Evolutionary conservation across 2,329 filamentous ascomycete genomes (phyloP), one percentile per base, ranked within the genome.

Genomic region (Exophiala xenobiotica): DNA sequence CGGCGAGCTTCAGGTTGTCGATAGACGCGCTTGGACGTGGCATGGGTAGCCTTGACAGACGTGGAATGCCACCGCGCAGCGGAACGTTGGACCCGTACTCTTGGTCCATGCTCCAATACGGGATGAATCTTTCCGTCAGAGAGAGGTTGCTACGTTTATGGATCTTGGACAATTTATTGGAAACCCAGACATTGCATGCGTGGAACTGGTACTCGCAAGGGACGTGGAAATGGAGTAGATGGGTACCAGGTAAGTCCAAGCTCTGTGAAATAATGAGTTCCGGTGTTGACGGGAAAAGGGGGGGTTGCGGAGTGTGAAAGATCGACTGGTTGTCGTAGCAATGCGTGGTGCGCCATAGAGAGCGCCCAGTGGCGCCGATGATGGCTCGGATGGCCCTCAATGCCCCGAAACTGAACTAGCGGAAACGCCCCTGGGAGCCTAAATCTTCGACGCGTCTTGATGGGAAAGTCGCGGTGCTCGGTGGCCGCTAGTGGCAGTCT

Each of bases 41-140:
- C 51, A 56, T 53, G 42, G 60, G 60, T 9, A 62, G 58, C 40
- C 56, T 50, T 18, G 60, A 62, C 41, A 62, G 46, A 5, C 53
- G 60, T 48, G 57, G 51, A 52, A 61, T 45, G 40, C 33, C 40
- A 31, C 54, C 56, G 45, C 50, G 51, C 14, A 47, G 22, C 23
- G 53, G 47, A 42, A 51, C 29, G 27, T 50, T 48, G 29, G 53
- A 46, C 24, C 44, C 49, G 26, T 54, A 52, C n/a, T 54, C 46
- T 27, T 48, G 57, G 51, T 59, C 57, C 57, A 59, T 59, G 49
- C 49, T 57, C 44, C 19, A 37, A 27, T 44, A 38, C 31, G 41
- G 19, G 38, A 23, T 3, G 20, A 20, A n/a, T 8, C 19, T 20
- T 4, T 23, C 38, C 38, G 19, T 40, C 23, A 23, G n/a, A 23